Percentiles rank a stretch among this genome's conserved stretches.
Conservation (phyloP, 805 yeast genomes). For the Yamadazyma scolyti region DNA sequence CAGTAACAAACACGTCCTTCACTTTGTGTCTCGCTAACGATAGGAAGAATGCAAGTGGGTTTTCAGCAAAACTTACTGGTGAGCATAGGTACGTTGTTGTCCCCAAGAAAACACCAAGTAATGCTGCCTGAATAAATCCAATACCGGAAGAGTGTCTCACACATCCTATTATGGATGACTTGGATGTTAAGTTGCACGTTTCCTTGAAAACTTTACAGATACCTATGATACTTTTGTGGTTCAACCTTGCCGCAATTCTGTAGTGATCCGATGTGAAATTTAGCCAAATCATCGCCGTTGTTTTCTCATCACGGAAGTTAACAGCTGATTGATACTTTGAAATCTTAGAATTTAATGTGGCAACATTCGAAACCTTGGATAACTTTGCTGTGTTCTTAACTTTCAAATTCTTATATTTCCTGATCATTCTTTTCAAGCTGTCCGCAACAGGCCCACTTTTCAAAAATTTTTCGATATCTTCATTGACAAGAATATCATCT, state of each 20-base stretch:
- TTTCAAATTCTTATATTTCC: constrained; percentile 42
- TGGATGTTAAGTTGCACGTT: constrained; percentile 77
- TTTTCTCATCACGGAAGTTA: constrained; percentile 35
- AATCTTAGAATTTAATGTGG: constrained; percentile 41
- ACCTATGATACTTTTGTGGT: constrained; percentile 64
- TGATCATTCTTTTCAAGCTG: constrained; percentile 46
- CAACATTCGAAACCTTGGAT: constrained; percentile 34
- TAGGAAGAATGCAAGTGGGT: constrained; percentile 68
- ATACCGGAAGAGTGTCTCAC: constrained; percentile 80
- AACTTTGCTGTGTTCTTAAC: constrained; percentile 66
- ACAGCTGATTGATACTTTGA: constrained; percentile 39
- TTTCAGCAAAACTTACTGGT: constrained; percentile 70
- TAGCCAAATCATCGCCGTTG: constrained; percentile 61
- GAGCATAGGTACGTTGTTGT: constrained; percentile 78
- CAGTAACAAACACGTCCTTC: constrained; percentile 81
- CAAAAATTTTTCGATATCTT: constrained; percentile 65
- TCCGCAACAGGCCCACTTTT: constrained; percentile 65
- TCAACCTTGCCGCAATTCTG: constrained; percentile 53
- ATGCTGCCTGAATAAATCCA: constrained; percentile 83
- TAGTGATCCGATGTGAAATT: constrained; percentile 71
- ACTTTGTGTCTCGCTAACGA: constrained; percentile 73
- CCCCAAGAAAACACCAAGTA: constrained; percentile 84
- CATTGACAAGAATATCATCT: constrained; percentile 69
- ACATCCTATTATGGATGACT: constrained; percentile 76
- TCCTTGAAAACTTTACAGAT: constrained; percentile 88